Percentiles rank a stretch among this genome's conserved stretches.
phyloP scores from a whole-genome alignment of 2,329 filamentous ascomycete genomes.

The Cytospora mali region DNA sequence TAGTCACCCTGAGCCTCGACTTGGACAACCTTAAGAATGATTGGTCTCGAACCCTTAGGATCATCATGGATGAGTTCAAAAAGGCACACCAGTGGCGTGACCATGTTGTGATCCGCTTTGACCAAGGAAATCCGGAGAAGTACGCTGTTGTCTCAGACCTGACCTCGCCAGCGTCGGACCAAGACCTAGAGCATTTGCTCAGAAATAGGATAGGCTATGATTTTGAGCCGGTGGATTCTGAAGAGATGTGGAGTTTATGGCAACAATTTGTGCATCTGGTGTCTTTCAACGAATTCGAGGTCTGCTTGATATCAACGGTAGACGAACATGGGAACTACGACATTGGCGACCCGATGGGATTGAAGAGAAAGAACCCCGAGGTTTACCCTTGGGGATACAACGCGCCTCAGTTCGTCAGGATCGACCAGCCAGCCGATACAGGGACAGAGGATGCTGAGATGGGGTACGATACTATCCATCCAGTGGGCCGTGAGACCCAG shows the following conservation, averaged over 20 bases:
- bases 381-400: slow-evolving; percentile 9
- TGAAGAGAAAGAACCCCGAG: not conserved
- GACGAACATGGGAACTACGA: too few relatives aligned
- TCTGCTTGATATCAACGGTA: not conserved
- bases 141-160: not conserved
- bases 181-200: not conserved
- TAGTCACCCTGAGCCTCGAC: not conserved
- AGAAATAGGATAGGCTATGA: slow-evolving; percentile 9
- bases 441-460: not conserved
- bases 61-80: not conserved
- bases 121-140: slow-evolving; percentile 3
- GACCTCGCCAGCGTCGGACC: not conserved
- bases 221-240: not conserved
- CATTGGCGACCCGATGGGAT: not conserved
- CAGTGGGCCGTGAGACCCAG: not conserved
- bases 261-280: not conserved
- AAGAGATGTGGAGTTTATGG: not conserved
- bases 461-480: too few relatives aligned
- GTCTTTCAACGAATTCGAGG: not conserved
- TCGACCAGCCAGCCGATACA: not conserved
- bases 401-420: not conserved
- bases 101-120: not conserved
- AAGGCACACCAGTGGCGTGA: not conserved
- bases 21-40: not conserved
- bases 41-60: not conserved